These are phyloP conservation scores for Tephrocybe rancida DNA, from an alignment of 768 basidiomycete species.

Conservation along the genomic window DNA sequence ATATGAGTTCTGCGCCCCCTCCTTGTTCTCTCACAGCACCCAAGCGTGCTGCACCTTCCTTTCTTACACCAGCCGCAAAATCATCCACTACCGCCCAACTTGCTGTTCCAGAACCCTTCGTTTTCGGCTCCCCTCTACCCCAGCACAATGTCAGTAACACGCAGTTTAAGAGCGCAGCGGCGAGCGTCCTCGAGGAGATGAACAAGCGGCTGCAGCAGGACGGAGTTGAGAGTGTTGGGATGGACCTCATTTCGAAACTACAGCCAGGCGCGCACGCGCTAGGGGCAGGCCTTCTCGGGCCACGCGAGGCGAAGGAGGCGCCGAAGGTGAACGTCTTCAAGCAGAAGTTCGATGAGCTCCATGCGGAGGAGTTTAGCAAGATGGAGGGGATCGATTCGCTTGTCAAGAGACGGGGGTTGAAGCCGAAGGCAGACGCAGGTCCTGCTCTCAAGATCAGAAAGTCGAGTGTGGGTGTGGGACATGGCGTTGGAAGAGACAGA, in stretches of 20 bases:
- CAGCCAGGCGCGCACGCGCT: slow-evolving; percentile 29
- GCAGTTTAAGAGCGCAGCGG: slow-evolving; percentile 68
- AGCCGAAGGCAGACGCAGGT: slow-evolving; percentile 14
- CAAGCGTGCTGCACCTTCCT: slow-evolving; percentile 2
- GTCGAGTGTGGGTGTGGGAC: slow-evolving; percentile 45
- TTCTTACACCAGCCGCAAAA: slow-evolving; percentile 9
- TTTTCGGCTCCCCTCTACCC: slow-evolving; percentile 78
- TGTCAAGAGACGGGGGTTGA: slow-evolving; percentile 31
- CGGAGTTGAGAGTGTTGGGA: slow-evolving; percentile 52
- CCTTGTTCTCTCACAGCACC: slow-evolving; percentile 31
- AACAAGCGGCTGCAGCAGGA: slow-evolving; percentile 66
- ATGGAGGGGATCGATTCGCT: slow-evolving; percentile 74
- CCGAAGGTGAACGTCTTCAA: slow-evolving; percentile 33
- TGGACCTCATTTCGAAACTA: slow-evolving; percentile 45
- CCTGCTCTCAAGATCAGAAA: slow-evolving; percentile 47
- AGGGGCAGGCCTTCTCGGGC: slow-evolving; percentile 11
- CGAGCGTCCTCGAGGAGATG: slow-evolving; percentile 82
- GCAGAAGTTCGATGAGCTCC: slow-evolving; percentile 57
- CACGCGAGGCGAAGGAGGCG: slow-evolving; percentile 32
- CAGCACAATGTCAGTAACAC: slow-evolving; percentile 61
- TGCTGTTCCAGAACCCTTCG: slow-evolving; percentile 48
- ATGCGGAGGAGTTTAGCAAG: slow-evolving; percentile 67
- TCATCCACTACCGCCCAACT: slow-evolving; percentile 23
- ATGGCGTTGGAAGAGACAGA: slow-evolving; percentile 24
- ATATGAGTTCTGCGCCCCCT: slow-evolving; percentile 29